Conservation (phyloP, 352 stramenopile genomes). For the Phytophthora citricola region DNA sequence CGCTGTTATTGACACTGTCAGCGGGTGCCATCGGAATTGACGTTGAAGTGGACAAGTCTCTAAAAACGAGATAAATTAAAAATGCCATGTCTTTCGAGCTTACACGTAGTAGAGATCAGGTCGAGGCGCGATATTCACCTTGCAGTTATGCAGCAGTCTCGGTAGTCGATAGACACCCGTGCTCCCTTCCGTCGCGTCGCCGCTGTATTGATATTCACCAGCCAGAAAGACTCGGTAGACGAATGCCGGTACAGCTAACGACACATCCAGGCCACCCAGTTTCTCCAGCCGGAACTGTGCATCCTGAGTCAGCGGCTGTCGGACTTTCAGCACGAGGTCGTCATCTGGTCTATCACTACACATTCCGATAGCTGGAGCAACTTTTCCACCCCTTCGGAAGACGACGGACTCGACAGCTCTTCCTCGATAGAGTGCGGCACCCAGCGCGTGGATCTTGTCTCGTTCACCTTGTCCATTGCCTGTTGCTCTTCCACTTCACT, state of each 20-base stretch:
- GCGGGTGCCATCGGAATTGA: no score
- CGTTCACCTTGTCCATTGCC: constrained; percentile 1
- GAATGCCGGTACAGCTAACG: constrained; percentile 24
- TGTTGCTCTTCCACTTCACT: background rate
- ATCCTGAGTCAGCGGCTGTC: constrained; percentile 21
- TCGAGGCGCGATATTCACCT: constrained; percentile 24
- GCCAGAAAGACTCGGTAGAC: constrained; percentile 29
- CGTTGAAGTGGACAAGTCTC: background rate
- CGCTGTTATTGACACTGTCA: no score
- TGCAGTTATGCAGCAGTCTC: constrained; percentile 36
- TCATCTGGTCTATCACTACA: constrained; percentile 1
- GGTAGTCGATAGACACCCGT: constrained; percentile 28
- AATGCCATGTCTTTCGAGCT: background rate
- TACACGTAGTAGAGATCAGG: constrained; percentile 29
- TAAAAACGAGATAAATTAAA: no score
- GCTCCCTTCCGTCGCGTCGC: constrained; percentile 29
- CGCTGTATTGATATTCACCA: constrained; percentile 20
- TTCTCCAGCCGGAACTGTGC: constrained; percentile 26
- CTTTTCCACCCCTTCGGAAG: constrained; percentile 5
- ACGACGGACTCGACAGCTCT: constrained; percentile 19
- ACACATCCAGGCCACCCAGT: constrained; percentile 27
- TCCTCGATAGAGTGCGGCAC: constrained; percentile 27
- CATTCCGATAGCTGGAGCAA: background rate
- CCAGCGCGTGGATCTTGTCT: constrained; percentile 7
- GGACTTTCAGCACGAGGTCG: constrained; percentile 26